phyloP scores from a whole-genome alignment of 2,329 filamentous ascomycete species.

The Ophiostoma himal-ulmi region DNA sequence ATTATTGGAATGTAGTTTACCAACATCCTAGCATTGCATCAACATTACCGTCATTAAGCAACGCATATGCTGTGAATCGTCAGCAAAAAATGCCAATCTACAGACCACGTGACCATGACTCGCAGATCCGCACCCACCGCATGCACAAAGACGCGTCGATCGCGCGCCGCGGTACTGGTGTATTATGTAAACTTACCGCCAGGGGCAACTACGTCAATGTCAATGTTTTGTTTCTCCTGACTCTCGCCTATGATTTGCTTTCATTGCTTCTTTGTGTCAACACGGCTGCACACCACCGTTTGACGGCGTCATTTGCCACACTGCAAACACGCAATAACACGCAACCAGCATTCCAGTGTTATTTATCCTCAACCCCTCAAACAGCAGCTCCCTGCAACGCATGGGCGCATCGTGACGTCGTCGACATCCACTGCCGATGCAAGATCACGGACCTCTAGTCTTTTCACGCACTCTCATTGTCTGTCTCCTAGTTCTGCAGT shows the following conservation, averaged over 20 bases:
- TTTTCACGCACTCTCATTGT: not conserved
- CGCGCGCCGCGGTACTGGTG: not conserved
- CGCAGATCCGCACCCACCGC: not conserved
- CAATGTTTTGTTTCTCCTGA: slow-evolving; percentile 1
- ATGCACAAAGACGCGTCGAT: slow-evolving; percentile 4
- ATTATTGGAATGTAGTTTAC: not conserved
- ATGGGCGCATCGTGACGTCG: slow-evolving; percentile 9
- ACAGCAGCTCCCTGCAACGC: not conserved
- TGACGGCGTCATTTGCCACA: slow-evolving; percentile 7
- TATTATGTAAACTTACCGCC: slow-evolving; percentile 5
- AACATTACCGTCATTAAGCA: not conserved
- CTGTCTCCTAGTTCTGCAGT: not conserved
- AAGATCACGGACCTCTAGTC: not conserved
- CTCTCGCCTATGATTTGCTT: not conserved
- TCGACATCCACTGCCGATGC: slow-evolving; percentile 1
- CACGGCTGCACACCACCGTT: slow-evolving; percentile 6
- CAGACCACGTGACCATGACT: not conserved
- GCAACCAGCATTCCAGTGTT: not conserved
- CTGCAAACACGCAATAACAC: not conserved
- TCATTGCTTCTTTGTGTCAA: not conserved
- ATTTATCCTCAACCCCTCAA: not conserved
- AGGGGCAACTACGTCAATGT: slow-evolving; percentile 11
- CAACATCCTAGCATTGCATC: not conserved
- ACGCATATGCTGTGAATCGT: not conserved
- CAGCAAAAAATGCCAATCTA: not conserved